Base-by-base conservation (phyloP, 2,329 filamentous ascomycete genomes). In the Myriosclerotinia scirpicola region DNA sequence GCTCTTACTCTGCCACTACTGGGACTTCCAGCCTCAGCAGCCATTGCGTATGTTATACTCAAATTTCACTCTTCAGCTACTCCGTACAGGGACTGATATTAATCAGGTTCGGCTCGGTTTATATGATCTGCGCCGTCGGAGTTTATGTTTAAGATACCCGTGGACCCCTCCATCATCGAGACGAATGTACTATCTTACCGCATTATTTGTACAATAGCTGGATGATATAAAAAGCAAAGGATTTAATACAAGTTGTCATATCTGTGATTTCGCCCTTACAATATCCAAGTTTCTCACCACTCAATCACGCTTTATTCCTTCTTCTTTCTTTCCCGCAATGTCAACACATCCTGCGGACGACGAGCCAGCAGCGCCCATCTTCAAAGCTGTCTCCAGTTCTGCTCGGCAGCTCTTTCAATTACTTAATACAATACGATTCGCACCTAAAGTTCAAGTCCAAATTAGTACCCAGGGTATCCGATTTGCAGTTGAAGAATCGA, bases 111-210 rank as follows among this genome's bases (percentile, higher is more conserved):
- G 95, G 95, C 74, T 90, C 94, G 61, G 93, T 99, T 55, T 97
- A 95, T 81, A 97, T 97, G 90, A 98, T 99, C 81, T 99, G 95
- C 81, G 95, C 93, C 68, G 95, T 95, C 78, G 95, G 95, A 78
- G 95, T 99, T 77, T 98, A 99, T 88, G 92, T 99, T 79, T 99
- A 77, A 69, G 61, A 67, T 61, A 68, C 64, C n/a, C n/a, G n/a
- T n/a, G n/a, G n/a, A n/a, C n/a, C 64, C 65, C 65, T 67, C 65
- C 66, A 69, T 67, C 36, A 65, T 46, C 69, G 34, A 40, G 44
- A 55, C 50, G 70, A 55, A 71, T 71, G 68, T 71, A 71, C 70
- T 69, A 73, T 69, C 14, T 60, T 66, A 68, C 69, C 62, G 66
- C 69, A 66, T 71, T 70, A 8, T 65, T 52, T 76, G 75, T 76